A percentile compares a stretch with the other conserved stretches of the same genome.
Evolutionary conservation across 1,284 basidiomycete genomes (phyloP).

Genomic region (Marasmius tenuissimus): DNA sequence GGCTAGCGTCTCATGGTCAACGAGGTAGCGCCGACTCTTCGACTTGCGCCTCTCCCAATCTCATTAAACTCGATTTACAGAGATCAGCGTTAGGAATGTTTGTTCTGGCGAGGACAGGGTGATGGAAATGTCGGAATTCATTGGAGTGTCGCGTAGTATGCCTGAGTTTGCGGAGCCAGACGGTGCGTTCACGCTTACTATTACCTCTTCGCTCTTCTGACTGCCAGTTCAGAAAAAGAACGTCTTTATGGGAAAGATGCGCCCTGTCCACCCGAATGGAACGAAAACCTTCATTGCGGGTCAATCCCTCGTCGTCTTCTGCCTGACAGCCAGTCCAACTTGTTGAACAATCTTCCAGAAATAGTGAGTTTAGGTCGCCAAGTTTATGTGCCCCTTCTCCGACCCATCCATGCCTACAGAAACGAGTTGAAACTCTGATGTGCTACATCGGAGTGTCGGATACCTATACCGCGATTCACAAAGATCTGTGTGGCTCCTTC

Average conservation of each 20-base stretch:
- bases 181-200: slow-evolving; percentile 29
- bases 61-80: slow-evolving; percentile 27
- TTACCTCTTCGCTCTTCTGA: slow-evolving; percentile 3
- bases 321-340: slow-evolving; percentile 50
- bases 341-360: slow-evolving; percentile 52
- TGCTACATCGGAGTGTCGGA: slow-evolving; percentile 77
- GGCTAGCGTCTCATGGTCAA: slow-evolving; percentile 38
- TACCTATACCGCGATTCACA: slow-evolving; percentile 77
- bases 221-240: slow-evolving; percentile 46
- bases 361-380: slow-evolving; percentile 31
- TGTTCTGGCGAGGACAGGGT: slow-evolving; percentile 45
- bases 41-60: not conserved
- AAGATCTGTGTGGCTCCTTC: slow-evolving; percentile 76
- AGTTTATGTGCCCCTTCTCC: not conserved
- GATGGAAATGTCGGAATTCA: slow-evolving; percentile 45
- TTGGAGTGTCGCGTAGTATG: slow-evolving; percentile 37
- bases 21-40: slow-evolving; percentile 27
- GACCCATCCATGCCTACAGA: slow-evolving; percentile 30
- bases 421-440: slow-evolving; percentile 70
- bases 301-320: slow-evolving; percentile 51
- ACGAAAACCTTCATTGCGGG: slow-evolving; percentile 49
- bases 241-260: slow-evolving; percentile 75
- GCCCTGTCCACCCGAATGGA: slow-evolving; percentile 63
- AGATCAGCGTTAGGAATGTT: slow-evolving; percentile 55
- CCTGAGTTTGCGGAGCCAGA: slow-evolving; percentile 31